Evolutionary conservation across 352 stramenopile species (phyloP).

Genomic region (Globisporangium lucens): DNA sequence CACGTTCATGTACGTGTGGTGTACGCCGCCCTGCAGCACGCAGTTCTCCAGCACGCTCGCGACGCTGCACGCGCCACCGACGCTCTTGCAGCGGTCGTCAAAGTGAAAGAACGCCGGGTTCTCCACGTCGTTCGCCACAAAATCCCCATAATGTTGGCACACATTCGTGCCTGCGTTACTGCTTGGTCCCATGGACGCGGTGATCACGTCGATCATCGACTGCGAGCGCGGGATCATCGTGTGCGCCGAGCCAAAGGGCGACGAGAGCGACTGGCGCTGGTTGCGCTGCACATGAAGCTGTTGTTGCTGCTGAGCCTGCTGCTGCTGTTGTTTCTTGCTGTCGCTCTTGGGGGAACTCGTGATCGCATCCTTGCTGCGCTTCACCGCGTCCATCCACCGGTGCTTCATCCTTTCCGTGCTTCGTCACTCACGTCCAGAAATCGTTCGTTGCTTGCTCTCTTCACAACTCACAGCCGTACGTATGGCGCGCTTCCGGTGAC

Average conservation of each 20-base stretch:
- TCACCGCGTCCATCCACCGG: constrained; percentile 71
- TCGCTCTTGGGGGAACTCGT: constrained; percentile 25
- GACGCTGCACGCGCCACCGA: constrained; percentile 54
- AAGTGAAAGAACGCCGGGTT: constrained; percentile 56
- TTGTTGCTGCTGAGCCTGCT: constrained; percentile 8
- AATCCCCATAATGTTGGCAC: not conserved
- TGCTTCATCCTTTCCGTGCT: constrained; percentile 40
- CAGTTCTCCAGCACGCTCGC: constrained; percentile 64
- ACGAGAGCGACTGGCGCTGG: constrained; percentile 24
- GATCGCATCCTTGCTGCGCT: constrained; percentile 44
- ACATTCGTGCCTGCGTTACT: not conserved
- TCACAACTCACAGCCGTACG: too few species aligned
- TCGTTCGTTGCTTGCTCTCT: not conserved
- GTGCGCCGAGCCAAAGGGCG: constrained; percentile 14
- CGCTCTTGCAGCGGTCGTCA: constrained; percentile 50
- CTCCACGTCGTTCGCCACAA: constrained; percentile 22
- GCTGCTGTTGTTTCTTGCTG: constrained; percentile 7
- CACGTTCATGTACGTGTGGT: constrained; percentile 83
- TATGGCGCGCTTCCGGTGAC: too few species aligned
- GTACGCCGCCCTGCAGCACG: constrained; percentile 73
- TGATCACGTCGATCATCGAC: constrained; percentile 19
- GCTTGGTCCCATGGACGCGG: constrained; percentile 6
- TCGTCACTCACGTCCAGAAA: not conserved
- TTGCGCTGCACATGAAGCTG: constrained; percentile 4
- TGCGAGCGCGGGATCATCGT: constrained; percentile 16